Percentiles rank a stretch among this genome's conserved stretches.
These are phyloP conservation scores for Thuja plicata DNA, from an alignment of 83 land plant species.

Conservation along the genomic window DNA sequence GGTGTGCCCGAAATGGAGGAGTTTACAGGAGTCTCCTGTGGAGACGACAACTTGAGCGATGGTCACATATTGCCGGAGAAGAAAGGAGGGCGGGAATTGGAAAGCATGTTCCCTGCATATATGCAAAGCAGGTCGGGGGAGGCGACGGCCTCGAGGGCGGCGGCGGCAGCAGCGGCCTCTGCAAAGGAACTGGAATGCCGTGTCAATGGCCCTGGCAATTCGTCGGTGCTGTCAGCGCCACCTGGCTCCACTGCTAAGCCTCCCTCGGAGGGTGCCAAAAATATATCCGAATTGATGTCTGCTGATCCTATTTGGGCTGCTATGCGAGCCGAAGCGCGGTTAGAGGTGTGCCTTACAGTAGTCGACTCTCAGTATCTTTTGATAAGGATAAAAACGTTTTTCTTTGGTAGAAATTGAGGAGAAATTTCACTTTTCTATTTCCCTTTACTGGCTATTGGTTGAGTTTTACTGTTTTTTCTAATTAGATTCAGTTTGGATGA, in stretches of 20 bases:
- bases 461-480: too few relatives aligned
- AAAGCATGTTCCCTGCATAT: slow-evolving; percentile 53
- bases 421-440: neutral
- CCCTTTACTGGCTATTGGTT: too few relatives aligned
- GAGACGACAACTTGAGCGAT: neutral
- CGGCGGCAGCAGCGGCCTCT: slow-evolving; percentile 54
- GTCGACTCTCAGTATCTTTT: neutral
- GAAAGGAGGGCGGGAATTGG: slow-evolving; percentile 26
- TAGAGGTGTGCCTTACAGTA: slow-evolving; percentile 48
- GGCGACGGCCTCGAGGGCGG: slow-evolving; percentile 43
- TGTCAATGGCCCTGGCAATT: slow-evolving; percentile 17
- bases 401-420: neutral
- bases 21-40: neutral
- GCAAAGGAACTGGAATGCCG: slow-evolving; percentile 49
- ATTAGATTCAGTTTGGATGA: too few relatives aligned
- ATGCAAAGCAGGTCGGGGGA: slow-evolving; percentile 37
- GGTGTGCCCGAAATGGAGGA: neutral
- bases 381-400: neutral
- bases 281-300: slow-evolving; percentile 37
- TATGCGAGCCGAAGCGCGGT: slow-evolving; percentile 73
- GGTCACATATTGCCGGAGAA: neutral
- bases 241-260: slow-evolving; percentile 35
- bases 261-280: slow-evolving; percentile 36
- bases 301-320: slow-evolving; percentile 90
- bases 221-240: slow-evolving; percentile 29